These are phyloP conservation scores for Saussurea involucrata DNA, from an alignment of 129 eudicot species.

Conservation along the genomic window DNA sequence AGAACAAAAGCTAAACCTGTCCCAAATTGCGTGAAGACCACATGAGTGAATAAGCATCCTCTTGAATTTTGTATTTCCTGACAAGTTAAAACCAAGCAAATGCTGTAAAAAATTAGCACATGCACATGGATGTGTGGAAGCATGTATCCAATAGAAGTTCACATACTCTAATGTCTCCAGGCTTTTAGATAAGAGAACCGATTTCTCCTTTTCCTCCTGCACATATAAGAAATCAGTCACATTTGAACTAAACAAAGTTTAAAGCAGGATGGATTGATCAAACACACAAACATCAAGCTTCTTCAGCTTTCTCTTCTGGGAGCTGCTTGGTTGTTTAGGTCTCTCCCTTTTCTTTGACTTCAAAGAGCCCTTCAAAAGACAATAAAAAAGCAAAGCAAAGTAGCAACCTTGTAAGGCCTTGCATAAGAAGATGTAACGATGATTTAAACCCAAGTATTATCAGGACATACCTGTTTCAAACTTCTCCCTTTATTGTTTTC, in stretches of 20 bases:
- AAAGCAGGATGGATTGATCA: background rate
- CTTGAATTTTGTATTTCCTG: constrained; percentile 80
- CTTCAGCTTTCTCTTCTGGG: constrained; percentile 78
- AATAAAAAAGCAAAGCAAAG: background rate
- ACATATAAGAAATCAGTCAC: constrained; percentile 11
- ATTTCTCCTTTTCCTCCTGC: constrained; percentile 83
- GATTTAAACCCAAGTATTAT: background rate
- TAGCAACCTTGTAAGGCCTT: background rate
- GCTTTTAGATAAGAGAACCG: constrained; percentile 59
- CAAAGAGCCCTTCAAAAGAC: constrained; percentile 28
- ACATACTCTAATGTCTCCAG: constrained; percentile 82
- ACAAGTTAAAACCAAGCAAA: constrained; percentile 9
- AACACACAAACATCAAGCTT: constrained; percentile 60
- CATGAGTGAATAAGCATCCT: constrained; percentile 75
- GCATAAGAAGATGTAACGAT: background rate
- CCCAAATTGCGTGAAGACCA: constrained; percentile 88
- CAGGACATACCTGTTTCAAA: constrained; percentile 36
- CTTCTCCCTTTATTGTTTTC: constrained; percentile 30
- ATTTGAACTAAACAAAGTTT: constrained; percentile 4
- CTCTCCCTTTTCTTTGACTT: constrained; percentile 34
- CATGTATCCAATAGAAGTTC: background rate
- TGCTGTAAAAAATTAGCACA: background rate
- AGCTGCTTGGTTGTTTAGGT: constrained; percentile 51
- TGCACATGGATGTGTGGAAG: background rate
- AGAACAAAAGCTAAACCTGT: constrained; percentile 48